phyloP scores from a whole-genome alignment of 768 basidiomycete species.

The Trametes cinnabarina region DNA sequence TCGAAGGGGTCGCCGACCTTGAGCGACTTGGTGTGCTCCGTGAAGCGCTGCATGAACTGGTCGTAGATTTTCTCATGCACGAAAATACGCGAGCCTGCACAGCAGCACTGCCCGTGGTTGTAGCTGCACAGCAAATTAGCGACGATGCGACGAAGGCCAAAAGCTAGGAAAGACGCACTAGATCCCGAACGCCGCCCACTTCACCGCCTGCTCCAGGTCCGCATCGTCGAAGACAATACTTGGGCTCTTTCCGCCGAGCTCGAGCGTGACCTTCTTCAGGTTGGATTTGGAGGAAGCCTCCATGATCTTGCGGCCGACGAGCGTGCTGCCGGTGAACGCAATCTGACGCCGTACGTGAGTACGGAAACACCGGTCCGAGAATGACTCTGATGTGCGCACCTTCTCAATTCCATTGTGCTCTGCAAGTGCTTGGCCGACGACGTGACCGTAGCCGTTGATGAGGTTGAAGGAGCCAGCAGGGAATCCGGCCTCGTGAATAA shows the following conservation, averaged over 20 bases:
- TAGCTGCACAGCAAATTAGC: conserved; percentile 38
- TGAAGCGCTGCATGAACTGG: conserved; percentile 62
- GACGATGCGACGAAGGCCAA: background rate
- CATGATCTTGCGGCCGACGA: conserved; percentile 62
- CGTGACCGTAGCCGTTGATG: conserved; percentile 52
- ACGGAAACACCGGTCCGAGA: background rate
- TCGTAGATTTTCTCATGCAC: conserved; percentile 82
- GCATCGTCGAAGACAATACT: conserved; percentile 63
- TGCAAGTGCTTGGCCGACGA: conserved; percentile 56
- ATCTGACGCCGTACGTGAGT: conserved; percentile 31
- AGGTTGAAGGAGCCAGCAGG: conserved; percentile 64
- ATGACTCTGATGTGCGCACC: conserved; percentile 14
- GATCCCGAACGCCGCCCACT: conserved; percentile 58
- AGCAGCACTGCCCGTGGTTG: conserved; percentile 78
- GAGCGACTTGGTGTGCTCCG: conserved; percentile 48
- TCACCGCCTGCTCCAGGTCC: conserved; percentile 55
- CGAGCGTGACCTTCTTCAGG: conserved; percentile 67
- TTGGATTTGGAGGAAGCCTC: conserved; percentile 59
- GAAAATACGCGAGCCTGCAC: conserved; percentile 78
- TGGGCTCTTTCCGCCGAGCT: conserved; percentile 72
- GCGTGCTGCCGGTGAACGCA: conserved; percentile 71
- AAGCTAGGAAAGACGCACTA: conserved; percentile 40
- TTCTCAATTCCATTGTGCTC: conserved; percentile 59
- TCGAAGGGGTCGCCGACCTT: conserved; percentile 74
- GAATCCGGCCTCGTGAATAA: conserved; percentile 58